Percentiles rank a stretch among this genome's conserved stretches.
phyloP scores from a whole-genome alignment of 139 green algal genomes.

The Micromonas pusilla region DNA sequence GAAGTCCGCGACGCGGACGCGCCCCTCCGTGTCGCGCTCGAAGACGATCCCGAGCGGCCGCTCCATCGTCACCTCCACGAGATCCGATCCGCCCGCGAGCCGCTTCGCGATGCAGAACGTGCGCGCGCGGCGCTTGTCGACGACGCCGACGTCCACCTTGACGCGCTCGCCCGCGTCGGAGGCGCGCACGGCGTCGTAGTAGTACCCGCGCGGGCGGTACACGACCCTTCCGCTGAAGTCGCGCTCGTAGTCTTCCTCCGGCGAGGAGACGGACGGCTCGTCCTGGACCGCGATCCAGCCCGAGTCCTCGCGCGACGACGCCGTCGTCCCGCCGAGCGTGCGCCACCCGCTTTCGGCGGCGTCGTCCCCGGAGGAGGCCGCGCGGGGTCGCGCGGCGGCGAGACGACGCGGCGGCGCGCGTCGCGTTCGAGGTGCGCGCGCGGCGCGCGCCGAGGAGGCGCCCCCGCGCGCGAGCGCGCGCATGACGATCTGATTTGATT shows the following conservation, averaged over 20 bases:
- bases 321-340: too few species aligned
- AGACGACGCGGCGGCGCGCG: too few species aligned
- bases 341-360: too few species aligned
- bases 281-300: too few species aligned
- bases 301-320: too few species aligned
- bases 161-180: neutral
- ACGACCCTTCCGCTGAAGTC: neutral
- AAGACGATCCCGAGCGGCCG: conserved; percentile 14
- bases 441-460: too few species aligned
- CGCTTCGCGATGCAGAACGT: neutral
- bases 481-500: too few species aligned
- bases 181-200: neutral
- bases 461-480: too few species aligned
- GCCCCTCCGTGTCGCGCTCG: neutral
- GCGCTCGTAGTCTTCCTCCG: neutral
- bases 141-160: neutral
- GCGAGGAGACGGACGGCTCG: neutral
- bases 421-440: too few species aligned
- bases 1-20: conserved; percentile 4
- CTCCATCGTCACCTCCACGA: conserved; percentile 12
- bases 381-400: too few species aligned
- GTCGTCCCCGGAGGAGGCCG: too few species aligned
- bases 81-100: neutral
- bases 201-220: neutral
- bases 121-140: neutral